These are phyloP conservation scores for Geotrichum aggregatum DNA, from an alignment of 1,139 yeast genomes.

Conservation along the genomic window DNA sequence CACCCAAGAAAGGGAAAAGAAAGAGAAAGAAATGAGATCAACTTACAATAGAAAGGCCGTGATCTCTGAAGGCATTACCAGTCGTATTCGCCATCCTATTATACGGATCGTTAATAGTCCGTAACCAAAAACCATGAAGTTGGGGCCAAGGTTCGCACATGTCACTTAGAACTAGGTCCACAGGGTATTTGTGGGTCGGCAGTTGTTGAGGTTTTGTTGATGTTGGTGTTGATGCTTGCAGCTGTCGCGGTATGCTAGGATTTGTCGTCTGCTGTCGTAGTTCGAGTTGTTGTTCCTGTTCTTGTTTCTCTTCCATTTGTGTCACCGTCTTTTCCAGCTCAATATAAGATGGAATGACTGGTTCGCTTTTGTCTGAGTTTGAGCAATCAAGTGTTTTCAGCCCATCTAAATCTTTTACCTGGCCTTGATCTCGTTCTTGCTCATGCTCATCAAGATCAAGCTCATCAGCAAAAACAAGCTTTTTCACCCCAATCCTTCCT, in stretches of 20 bases:
- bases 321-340: slow-evolving; percentile 24
- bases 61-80: slow-evolving; percentile 61
- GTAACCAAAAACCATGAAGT: slow-evolving; percentile 58
- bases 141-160: slow-evolving; percentile 76
- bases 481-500: slow-evolving; percentile 29
- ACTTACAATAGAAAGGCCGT: slow-evolving; percentile 53
- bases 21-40: neutral
- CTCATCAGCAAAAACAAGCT: slow-evolving; percentile 37
- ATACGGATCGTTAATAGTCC: slow-evolving; percentile 75
- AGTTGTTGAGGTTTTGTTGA: neutral
- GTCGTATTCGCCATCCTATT: slow-evolving; percentile 71
- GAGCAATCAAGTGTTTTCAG: too few species aligned
- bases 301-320: slow-evolving; percentile 6
- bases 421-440: slow-evolving; percentile 1
- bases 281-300: too few species aligned
- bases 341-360: slow-evolving; percentile 25
- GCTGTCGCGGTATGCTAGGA: slow-evolving; percentile 1
- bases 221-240: slow-evolving; percentile 6
- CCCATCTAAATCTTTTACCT: too few species aligned
- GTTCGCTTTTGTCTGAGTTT: too few species aligned
- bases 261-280: neutral
- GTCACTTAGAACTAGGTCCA: slow-evolving; percentile 79
- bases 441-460: slow-evolving; percentile 12
- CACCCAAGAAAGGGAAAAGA: too few species aligned
- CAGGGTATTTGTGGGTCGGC: slow-evolving; percentile 36